These are phyloP conservation scores for Penicillium italicum DNA, from an alignment of 2,329 filamentous ascomycete genomes.

Conservation along the genomic window DNA sequence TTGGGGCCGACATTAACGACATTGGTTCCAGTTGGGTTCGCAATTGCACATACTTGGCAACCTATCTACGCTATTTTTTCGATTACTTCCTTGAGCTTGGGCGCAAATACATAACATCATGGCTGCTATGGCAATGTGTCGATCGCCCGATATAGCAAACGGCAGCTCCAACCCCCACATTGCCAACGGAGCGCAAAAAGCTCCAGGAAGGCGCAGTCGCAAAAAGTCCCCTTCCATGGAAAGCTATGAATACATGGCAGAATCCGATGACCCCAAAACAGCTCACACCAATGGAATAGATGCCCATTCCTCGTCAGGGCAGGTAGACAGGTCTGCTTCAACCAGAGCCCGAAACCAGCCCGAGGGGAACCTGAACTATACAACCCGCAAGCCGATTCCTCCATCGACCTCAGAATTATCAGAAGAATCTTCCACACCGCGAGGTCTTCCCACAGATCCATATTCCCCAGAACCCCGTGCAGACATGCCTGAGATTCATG, in stretches of 20 bases:
- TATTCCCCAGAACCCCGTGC: constrained; percentile 4
- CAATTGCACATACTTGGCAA: constrained; percentile 3
- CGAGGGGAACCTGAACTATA: constrained; percentile 17
- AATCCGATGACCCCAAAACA: constrained; percentile 2
- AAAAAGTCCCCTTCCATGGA: neutral
- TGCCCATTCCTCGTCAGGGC: neutral
- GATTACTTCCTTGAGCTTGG: neutral
- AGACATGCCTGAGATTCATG: constrained; percentile 12
- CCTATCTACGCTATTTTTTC: neutral
- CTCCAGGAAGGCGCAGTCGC: constrained; percentile 10
- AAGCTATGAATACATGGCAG: constrained; percentile 3
- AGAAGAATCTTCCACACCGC: constrained; percentile 20
- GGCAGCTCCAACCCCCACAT: constrained; percentile 6
- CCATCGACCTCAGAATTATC: neutral
- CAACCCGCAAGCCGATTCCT: constrained; percentile 11
- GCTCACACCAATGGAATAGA: neutral
- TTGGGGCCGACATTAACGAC: constrained; percentile 11
- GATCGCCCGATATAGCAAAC: constrained; percentile 21
- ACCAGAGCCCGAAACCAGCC: constrained; percentile 14
- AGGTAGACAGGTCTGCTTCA: constrained; percentile 15
- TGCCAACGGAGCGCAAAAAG: constrained; percentile 9
- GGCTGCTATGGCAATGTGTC: constrained; percentile 16
- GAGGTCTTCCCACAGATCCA: constrained; percentile 13
- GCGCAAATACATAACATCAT: constrained; percentile 7
- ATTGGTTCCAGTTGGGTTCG: constrained; percentile 10